Evolutionary conservation across 345 rosid species (phyloP).

Genomic region (Eucalyptus regnans): DNA sequence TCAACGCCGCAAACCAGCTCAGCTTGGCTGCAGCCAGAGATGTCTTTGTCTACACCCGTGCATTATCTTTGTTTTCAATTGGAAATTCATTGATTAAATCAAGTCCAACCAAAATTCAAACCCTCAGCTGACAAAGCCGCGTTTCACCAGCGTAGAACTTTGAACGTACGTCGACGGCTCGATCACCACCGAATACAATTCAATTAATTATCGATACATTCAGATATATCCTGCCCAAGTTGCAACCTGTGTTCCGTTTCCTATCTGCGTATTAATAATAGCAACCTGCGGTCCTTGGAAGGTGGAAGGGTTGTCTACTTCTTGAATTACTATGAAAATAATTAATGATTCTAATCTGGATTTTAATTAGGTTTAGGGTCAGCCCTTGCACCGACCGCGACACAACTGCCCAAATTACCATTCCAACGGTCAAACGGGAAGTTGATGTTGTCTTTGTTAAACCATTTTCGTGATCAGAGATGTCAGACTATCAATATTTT

Average conservation of each 20-base stretch:
- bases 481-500: not conserved
- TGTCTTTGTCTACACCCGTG: not conserved
- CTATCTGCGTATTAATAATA: not conserved
- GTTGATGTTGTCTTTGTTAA: not conserved
- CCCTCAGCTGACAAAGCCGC: not conserved
- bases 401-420: not conserved
- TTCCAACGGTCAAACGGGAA: not conserved
- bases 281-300: not conserved
- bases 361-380: not conserved
- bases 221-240: not conserved
- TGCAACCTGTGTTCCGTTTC: not conserved
- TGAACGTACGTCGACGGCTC: not conserved
- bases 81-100: not conserved
- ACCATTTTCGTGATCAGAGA: not conserved
- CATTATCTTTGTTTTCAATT: not conserved
- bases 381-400: not conserved
- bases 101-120: not conserved
- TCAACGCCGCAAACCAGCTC: not conserved
- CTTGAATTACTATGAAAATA: not conserved
- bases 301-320: not conserved
- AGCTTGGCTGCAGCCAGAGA: not conserved
- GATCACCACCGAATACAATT: not conserved
- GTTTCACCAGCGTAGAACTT: not conserved
- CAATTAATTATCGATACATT: not conserved
- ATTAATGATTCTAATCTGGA: not conserved